These are phyloP conservation scores for Dryadomyces quercivorus DNA, from an alignment of 2,329 filamentous ascomycete species.

Conservation along the genomic window DNA sequence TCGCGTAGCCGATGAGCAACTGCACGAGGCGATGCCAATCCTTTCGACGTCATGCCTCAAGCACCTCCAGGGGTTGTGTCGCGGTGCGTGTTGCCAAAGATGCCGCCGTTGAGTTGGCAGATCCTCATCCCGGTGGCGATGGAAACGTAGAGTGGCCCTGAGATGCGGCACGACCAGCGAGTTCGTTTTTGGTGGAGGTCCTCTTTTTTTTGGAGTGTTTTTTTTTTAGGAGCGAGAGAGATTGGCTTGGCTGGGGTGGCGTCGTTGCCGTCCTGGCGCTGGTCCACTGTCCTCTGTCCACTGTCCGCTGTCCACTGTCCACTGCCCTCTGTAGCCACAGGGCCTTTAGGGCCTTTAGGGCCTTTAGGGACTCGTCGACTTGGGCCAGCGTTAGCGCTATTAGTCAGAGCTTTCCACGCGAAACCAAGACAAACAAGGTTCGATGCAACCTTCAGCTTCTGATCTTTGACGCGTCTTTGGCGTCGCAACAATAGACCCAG, in stretches of 20 bases:
- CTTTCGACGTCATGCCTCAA: conserved; percentile 22
- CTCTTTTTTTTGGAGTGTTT: background rate
- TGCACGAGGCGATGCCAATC: conserved; percentile 16
- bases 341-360: too few species aligned
- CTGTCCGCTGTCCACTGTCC: too few species aligned
- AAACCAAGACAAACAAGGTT: too few species aligned
- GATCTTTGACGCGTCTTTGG: too few species aligned
- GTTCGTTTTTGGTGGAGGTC: conserved; percentile 12
- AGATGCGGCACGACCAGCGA: too few species aligned
- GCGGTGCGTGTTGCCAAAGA: conserved; percentile 15
- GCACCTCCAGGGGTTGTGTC: conserved; percentile 13
- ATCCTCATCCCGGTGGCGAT: conserved; percentile 24
- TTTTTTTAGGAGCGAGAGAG: background rate
- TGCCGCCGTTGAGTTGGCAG: conserved; percentile 28
- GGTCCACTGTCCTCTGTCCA: too few species aligned
- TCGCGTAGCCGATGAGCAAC: conserved; percentile 16
- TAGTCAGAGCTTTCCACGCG: too few species aligned
- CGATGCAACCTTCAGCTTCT: too few species aligned
- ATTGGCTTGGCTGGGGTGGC: background rate
- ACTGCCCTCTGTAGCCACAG: too few species aligned
- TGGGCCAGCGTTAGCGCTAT: too few species aligned
- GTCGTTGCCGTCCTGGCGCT: background rate
- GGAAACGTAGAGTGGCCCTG: conserved; percentile 12
- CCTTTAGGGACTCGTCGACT: too few species aligned
- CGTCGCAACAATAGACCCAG: too few species aligned